Percentiles rank a stretch among this genome's conserved stretches.
phyloP scores from a whole-genome alignment of 345 rosid genomes.

The Lepidium didymum region DNA sequence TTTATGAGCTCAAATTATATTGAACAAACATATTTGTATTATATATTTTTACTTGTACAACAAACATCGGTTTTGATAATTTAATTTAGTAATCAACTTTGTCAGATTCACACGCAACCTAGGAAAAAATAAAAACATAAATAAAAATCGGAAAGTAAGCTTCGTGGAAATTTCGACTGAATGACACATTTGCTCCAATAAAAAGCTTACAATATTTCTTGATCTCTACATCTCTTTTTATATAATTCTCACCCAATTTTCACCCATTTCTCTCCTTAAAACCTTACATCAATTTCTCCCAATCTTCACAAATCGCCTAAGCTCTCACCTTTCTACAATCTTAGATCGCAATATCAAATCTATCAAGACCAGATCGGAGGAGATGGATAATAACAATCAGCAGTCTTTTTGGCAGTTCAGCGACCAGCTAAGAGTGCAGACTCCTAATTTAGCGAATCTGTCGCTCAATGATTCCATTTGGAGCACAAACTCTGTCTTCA shows the following conservation, averaged over 20 bases:
- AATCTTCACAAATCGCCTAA: not conserved
- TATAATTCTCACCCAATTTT: conserved; percentile 1
- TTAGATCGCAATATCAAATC: conserved; percentile 2
- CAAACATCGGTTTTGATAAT: not conserved
- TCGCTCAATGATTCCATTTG: conserved; percentile 90
- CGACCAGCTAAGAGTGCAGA: conserved; percentile 78
- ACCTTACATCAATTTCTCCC: not conserved
- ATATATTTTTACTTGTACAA: not conserved
- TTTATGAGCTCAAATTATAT: too few relatives aligned
- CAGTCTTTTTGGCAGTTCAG: conserved; percentile 95
- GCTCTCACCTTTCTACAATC: not conserved
- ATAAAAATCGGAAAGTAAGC: not conserved
- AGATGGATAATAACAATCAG: conserved; percentile 79
- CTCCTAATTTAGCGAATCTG: conserved; percentile 57
- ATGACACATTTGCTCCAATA: conserved; percentile 24
- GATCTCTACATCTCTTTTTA: not conserved
- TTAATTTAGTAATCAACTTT: conserved; percentile 17
- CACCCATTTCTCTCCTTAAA: not conserved
- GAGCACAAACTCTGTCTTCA: conserved; percentile 51
- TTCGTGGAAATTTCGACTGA: conserved; percentile 50
- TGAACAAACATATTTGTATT: too few relatives aligned
- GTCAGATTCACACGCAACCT: conserved; percentile 60
- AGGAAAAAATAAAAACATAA: not conserved
- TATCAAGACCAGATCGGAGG: not conserved
- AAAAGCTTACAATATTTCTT: conserved; percentile 11